A percentile compares a stretch with the other conserved stretches of the same genome.
phyloP scores from a whole-genome alignment of 352 stramenopile species.

The Pelagophyceae sp. region DNA sequence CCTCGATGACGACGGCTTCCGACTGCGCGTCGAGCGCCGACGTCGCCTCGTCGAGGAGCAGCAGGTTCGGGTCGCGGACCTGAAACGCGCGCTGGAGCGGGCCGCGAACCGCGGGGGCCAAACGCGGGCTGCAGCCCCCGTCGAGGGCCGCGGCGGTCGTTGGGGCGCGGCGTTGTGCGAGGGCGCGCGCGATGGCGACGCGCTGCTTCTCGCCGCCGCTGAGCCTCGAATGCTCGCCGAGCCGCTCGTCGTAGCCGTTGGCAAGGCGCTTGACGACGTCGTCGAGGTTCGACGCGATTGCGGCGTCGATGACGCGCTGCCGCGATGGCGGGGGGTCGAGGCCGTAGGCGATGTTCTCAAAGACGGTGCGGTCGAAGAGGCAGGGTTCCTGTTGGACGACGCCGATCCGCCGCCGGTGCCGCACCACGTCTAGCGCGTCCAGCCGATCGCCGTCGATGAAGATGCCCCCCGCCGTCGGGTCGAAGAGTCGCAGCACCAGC shows the following conservation, averaged over 20 bases:
- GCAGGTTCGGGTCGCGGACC: conserved; percentile 60
- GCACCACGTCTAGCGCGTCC: conserved; percentile 52
- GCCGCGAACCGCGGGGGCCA: too few relatives aligned
- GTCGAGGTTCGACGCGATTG: conserved; percentile 77
- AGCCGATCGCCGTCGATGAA: conserved; percentile 61
- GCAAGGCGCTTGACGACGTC: conserved; percentile 75
- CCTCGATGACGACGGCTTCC: conserved; percentile 57
- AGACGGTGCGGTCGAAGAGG: conserved; percentile 62
- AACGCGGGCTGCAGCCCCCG: too few relatives aligned
- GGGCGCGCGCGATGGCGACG: conserved; percentile 71
- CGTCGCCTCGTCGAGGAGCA: conserved; percentile 70
- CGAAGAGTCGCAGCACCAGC: conserved; percentile 62
- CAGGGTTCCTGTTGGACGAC: conserved; percentile 70
- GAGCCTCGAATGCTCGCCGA: conserved; percentile 66
- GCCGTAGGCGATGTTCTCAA: conserved; percentile 72
- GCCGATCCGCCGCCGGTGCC: conserved; percentile 66
- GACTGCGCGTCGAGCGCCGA: conserved; percentile 59
- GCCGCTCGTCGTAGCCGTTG: conserved; percentile 47
- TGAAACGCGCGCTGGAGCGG: too few relatives aligned
- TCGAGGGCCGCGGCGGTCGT: too few relatives aligned
- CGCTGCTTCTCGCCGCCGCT: conserved; percentile 88
- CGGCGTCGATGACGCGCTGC: conserved; percentile 67
- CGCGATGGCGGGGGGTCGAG: not conserved
- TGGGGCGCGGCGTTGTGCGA: too few relatives aligned
- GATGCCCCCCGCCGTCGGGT: conserved; percentile 50